A percentile compares a stretch with the other conserved stretches of the same genome.
These are phyloP conservation scores for Zygoascus sp. DNA, from an alignment of 1,139 yeast genomes.

Conservation along the genomic window DNA sequence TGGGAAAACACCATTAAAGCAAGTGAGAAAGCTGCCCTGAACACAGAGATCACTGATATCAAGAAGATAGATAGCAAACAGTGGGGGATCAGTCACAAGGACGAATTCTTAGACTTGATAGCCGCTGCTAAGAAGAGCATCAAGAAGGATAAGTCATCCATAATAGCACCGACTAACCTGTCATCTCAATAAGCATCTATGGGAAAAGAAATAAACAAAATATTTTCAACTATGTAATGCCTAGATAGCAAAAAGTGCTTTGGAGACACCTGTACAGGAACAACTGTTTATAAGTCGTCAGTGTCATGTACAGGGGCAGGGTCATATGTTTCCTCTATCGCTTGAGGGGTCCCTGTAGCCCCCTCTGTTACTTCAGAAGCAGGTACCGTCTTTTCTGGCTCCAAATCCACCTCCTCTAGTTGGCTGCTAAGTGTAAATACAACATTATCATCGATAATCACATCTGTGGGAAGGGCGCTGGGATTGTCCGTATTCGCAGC, in stretches of 20 bases:
- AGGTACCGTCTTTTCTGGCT: neutral
- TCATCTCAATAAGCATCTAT: too few relatives aligned
- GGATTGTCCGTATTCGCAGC: neutral
- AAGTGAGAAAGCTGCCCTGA: constrained; percentile 9
- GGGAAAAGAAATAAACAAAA: too few relatives aligned
- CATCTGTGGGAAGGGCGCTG: neutral
- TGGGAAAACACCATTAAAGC: constrained; percentile 51
- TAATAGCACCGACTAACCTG: neutral
- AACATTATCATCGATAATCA: too few relatives aligned
- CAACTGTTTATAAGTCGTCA: too few relatives aligned
- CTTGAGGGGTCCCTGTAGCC: too few relatives aligned
- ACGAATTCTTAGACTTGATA: constrained; percentile 51
- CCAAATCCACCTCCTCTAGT: neutral
- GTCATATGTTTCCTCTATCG: neutral
- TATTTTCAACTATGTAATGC: constrained; percentile 1
- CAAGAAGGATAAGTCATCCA: neutral
- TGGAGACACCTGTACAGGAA: too few relatives aligned
- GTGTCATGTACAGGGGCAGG: neutral
- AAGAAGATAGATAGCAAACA: constrained; percentile 41
- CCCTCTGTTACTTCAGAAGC: too few relatives aligned
- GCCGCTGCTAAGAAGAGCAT: constrained; percentile 41
- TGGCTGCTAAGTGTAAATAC: too few relatives aligned
- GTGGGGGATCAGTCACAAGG: constrained; percentile 50
- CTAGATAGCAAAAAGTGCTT: neutral
- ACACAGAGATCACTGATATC: constrained; percentile 9